Base-by-base conservation (phyloP, 2,329 filamentous ascomycete genomes). In the Huntiella abstrusa region DNA sequence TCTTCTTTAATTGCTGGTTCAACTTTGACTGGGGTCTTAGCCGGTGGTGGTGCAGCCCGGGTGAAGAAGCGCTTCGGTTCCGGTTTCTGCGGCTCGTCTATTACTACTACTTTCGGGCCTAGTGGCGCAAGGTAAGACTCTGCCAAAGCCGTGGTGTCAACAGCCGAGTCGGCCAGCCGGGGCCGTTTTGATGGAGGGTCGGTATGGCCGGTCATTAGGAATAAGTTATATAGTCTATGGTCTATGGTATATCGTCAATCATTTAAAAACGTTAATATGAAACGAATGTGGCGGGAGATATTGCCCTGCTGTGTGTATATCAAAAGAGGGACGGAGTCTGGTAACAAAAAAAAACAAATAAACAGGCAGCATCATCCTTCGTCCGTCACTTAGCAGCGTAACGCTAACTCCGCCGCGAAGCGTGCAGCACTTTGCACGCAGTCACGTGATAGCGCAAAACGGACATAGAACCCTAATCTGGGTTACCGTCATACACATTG, bases 361-460 rank as follows among this genome's bases (percentile, higher is more conserved):
- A 28, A 28, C 22, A 28, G 22, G 22, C 22, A 28, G 22, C 22
- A 28, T 28, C 22, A 7, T 28, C 22, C 22, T 28, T 28, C 22
- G 22, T 28, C 22, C 22, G 22, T 28, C 22, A 28, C 22, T 28
- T 28, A 28, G 22, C 22, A 28, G 22, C 22, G 8, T 28, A 28
- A 28, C 22, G 8, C 22, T 28, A 28, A 28, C 22, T 28, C 22
- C 22, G 22, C 22, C 22, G 22, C 22, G 22, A 28, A 28, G 22
- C 48, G 48, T 13, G 48, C 39, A 12, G 35, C 40, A 49, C 48
- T 49, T 44, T 46, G 40, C 48, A 37, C 48, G 48, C 5, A 10
- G 35, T 49, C 48, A 49, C 40, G 32, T 49, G 48, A 12, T n/a
- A 4, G 1, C n/a, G 13, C 32, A 11, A 33, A 28, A n/a, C 16